Base-by-base conservation (phyloP, 306 rosid species). In the Morella rubra region DNA sequence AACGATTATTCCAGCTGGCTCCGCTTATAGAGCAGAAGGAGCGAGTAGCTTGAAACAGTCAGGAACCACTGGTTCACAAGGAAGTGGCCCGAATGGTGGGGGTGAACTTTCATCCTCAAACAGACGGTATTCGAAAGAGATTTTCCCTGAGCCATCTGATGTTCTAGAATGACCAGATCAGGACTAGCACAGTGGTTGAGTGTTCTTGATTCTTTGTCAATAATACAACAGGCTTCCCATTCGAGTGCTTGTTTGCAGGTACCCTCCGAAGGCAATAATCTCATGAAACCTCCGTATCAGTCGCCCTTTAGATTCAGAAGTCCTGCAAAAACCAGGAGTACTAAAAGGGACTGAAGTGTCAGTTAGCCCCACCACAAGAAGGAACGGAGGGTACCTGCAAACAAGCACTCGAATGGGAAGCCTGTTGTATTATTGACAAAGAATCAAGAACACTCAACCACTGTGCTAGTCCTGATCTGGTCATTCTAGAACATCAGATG, bases 141-240 rank as follows among this genome's bases (percentile, higher is more conserved):
- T 92, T 83, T 87, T 87, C 62, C 97, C 97, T 0, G 97, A 95
- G 75, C 98, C 97, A 41, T 84, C 91, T 15, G 84, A 85, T 15
- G 74, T 74, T 79, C 85, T 87, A 65, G 93, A 86, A 80, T 86
- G 90, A 81, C 46, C 41, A 78, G 93, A 84, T 65, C 82, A 79
- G 45, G 83, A 83, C 50, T 84, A 84, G 90, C 51, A 16, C 60
- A 72, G 73, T 59, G 70, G 77, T 77, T 55, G 56, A 77, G 74
- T 82, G 71, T 72, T 76, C 50, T 77, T 77, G 72, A 86, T 89
- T 90, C 83, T 84, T 92, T 80, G 85, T 79, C 72, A 84, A 88
- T 90, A 87, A 85, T 67, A 82, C 84, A 73, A 71, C 85, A 79
- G 90, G 85, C 81, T 81, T 74, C 59, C 72, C 49, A 79, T 76